Evolutionary conservation across 306 rosid species (phyloP).

Genomic region (Abrus pulchellus): DNA sequence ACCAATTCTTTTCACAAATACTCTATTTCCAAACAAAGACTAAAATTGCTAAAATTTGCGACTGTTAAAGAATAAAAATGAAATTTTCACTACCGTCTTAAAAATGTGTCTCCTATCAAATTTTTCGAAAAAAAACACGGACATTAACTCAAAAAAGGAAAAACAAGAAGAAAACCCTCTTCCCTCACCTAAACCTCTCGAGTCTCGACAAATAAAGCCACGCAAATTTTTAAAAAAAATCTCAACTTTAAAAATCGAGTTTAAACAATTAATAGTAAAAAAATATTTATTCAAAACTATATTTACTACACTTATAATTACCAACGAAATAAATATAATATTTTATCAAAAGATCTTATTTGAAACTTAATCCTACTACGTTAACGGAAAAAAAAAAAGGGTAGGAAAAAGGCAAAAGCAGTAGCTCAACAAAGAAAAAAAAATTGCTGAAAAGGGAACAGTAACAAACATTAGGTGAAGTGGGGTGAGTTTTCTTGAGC

Average conservation of each 20-base stretch:
- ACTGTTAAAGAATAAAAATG: not conserved
- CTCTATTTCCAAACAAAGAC: too few species aligned
- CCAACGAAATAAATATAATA: too few species aligned
- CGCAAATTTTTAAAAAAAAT: not conserved
- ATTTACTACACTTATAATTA: too few species aligned
- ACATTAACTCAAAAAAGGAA: not conserved
- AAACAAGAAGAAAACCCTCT: conserved; percentile 14
- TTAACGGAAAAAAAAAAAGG: not conserved
- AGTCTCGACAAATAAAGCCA: not conserved
- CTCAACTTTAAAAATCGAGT: too few species aligned
- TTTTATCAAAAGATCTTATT: too few species aligned
- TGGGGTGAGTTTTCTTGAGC: conserved; percentile 47
- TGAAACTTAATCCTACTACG: too few species aligned
- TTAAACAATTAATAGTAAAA: too few species aligned
- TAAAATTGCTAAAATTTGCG: not conserved
- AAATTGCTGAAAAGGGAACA: not conserved
- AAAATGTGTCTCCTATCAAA: not conserved
- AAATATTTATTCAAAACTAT: too few species aligned
- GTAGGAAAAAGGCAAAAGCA: not conserved
- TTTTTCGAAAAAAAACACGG: not conserved
- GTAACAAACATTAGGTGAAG: conserved; percentile 48
- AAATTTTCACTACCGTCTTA: not conserved
- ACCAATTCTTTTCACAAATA: too few species aligned
- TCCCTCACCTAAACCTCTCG: not conserved
- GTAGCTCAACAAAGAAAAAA: not conserved